Conservation (phyloP, 192 early-diverging fungal genomes). For the Coemansia sp. region DNA sequence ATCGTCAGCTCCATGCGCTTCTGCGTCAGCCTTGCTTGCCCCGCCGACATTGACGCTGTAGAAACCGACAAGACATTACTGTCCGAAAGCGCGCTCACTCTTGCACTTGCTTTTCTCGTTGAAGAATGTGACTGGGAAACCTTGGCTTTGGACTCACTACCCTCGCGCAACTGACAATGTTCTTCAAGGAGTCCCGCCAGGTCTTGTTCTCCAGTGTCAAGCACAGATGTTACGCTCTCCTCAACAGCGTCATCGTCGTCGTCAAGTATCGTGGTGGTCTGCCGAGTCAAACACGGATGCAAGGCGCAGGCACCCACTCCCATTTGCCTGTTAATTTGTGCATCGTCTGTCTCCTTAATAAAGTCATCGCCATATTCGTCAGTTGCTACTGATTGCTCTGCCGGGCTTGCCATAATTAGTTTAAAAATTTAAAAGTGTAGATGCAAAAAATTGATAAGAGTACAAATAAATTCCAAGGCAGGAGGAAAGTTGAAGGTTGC, state of each 20-base stretch:
- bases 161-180: neutral
- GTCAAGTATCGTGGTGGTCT: conserved; percentile 9
- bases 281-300: conserved; percentile 47
- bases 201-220: neutral
- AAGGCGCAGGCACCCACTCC: conserved; percentile 43
- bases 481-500: neutral
- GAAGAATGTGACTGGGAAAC: neutral
- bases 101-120: neutral
- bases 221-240: neutral
- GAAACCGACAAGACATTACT: neutral
- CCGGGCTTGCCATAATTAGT: neutral
- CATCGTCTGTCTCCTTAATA: conserved; percentile 42
- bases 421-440: neutral
- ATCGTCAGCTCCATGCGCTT: conserved; percentile 37
- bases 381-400: conserved; percentile 15
- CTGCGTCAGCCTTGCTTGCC: conserved; percentile 20
- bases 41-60: neutral
- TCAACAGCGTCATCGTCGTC: neutral
- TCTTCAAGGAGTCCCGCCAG: conserved; percentile 5
- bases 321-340: conserved; percentile 21
- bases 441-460: no score
- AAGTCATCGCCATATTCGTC: conserved; percentile 41
- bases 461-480: no score
- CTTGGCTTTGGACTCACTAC: neutral
- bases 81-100: neutral